Conservation (phyloP, 2,329 filamentous ascomycete genomes). For the Tolypocladium tundrense region DNA sequence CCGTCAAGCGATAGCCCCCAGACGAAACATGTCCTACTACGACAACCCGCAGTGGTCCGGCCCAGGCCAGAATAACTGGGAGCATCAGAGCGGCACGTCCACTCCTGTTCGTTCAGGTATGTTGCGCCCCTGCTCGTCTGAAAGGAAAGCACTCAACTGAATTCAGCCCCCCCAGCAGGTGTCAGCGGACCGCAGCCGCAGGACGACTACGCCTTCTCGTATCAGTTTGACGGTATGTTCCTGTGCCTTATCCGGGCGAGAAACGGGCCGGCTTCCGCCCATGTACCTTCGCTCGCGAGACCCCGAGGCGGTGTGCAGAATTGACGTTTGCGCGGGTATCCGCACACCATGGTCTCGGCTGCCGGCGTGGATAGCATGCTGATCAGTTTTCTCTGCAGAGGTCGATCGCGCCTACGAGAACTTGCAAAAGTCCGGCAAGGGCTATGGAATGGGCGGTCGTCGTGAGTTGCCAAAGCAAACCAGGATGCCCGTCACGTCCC, state of each 20-base stretch:
- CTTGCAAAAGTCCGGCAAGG: constrained; percentile 91
- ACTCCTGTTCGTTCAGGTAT: constrained; percentile 31
- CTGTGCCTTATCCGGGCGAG: background rate
- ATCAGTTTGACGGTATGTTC: constrained; percentile 79
- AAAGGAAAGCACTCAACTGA: constrained; percentile 2
- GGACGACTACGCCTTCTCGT: constrained; percentile 73
- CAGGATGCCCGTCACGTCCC: background rate
- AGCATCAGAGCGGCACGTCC: constrained; percentile 28
- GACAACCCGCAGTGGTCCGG: constrained; percentile 31
- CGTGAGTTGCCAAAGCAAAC: constrained; percentile 45
- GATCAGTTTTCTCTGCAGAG: constrained; percentile 46
- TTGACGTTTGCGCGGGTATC: background rate
- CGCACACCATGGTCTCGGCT: background rate
- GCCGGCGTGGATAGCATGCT: background rate
- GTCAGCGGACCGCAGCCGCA: constrained; percentile 64
- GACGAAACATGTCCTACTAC: constrained; percentile 32
- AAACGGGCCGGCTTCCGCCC: too few relatives aligned
- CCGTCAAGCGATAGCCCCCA: background rate
- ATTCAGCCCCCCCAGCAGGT: constrained; percentile 34
- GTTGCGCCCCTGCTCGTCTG: constrained; percentile 5
- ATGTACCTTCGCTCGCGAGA: background rate
- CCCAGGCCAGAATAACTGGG: constrained; percentile 30
- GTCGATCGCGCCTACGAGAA: constrained; percentile 95
- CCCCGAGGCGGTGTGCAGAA: background rate
- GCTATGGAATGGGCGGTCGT: constrained; percentile 63